A percentile compares a stretch with the other conserved stretches of the same genome.
These are phyloP conservation scores for Talaromyces funiculosus DNA, from an alignment of 2,329 filamentous ascomycete species.

Conservation along the genomic window DNA sequence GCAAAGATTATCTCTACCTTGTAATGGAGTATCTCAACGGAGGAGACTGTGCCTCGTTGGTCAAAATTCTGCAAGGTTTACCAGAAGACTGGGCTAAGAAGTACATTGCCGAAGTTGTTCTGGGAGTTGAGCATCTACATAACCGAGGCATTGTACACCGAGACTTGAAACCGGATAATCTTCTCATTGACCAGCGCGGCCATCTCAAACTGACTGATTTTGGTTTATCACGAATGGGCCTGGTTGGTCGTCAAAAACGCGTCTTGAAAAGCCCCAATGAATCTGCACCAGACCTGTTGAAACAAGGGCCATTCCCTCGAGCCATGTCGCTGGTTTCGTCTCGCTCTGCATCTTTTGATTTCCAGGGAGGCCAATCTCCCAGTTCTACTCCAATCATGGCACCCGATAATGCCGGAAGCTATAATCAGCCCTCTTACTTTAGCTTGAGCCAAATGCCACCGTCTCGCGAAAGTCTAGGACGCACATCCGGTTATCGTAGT, in stretches of 20 bases:
- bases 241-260: conserved; percentile 93
- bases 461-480: conserved; percentile 57
- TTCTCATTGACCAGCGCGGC: conserved; percentile 93
- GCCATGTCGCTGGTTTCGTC: conserved; percentile 83
- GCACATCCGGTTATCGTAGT: conserved; percentile 76
- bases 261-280: conserved; percentile 74
- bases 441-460: conserved; percentile 53
- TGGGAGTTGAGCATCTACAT: conserved; percentile 96
- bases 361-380: conserved; percentile 74
- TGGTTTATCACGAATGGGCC: conserved; percentile 91
- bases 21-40: conserved; percentile 99
- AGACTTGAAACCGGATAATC: conserved; percentile 93
- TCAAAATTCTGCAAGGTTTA: conserved; percentile 86
- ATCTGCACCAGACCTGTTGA: conserved; percentile 84
- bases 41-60: conserved; percentile 91
- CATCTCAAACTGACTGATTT: conserved; percentile 98
- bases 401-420: conserved; percentile 61
- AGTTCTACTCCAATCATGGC: conserved; percentile 80
- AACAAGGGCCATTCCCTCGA: conserved; percentile 83
- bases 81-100: conserved; percentile 98
- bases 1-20: conserved; percentile 96
- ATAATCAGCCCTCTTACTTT: conserved; percentile 91
- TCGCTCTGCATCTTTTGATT: conserved; percentile 86
- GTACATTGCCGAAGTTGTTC: conserved; percentile 89
- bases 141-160: conserved; percentile 92